Evolutionary conservation across 2,329 filamentous ascomycete species (phyloP).

Genomic region (Aspergillus latus): DNA sequence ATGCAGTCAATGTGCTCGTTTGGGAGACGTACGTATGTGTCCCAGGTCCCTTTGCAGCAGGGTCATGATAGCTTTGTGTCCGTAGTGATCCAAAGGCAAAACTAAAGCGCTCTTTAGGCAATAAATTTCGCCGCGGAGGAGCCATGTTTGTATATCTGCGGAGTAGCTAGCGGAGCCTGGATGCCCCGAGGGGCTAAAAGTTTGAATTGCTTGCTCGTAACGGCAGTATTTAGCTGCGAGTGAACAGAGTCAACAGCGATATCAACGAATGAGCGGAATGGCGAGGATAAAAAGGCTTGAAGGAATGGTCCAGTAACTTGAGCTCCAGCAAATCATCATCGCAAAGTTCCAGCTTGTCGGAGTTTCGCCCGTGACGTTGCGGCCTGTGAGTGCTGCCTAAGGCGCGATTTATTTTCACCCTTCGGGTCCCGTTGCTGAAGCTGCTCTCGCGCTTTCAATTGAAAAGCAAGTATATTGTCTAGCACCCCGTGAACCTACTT

Average conservation of each 20-base stretch:
- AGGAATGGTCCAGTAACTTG: neutral
- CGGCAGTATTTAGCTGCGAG: neutral
- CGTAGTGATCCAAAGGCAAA: slow-evolving; percentile 66
- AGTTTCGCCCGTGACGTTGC: slow-evolving; percentile 6
- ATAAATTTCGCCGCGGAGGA: slow-evolving; percentile 41
- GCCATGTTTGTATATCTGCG: slow-evolving; percentile 34
- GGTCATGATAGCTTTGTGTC: slow-evolving; percentile 69
- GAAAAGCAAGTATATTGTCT: neutral
- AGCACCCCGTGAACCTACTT: neutral
- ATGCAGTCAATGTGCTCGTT: slow-evolving; percentile 1
- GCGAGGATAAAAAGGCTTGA: neutral
- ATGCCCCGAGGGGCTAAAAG: slow-evolving; percentile 26
- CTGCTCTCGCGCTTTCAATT: neutral
- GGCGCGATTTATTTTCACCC: slow-evolving; percentile 9
- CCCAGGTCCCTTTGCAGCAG: slow-evolving; percentile 54
- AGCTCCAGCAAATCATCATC: neutral
- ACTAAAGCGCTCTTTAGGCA: slow-evolving; percentile 67
- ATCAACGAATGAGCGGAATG: neutral
- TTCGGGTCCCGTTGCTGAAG: neutral
- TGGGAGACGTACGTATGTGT: slow-evolving; percentile 56
- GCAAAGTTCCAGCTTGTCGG: neutral
- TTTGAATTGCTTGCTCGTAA: neutral
- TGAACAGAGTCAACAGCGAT: neutral
- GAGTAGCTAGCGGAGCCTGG: slow-evolving; percentile 19
- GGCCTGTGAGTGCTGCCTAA: slow-evolving; percentile 19